Evolutionary conservation across 169 alveolate genomes (phyloP).

Genomic region (Plasmodium chabaudi): DNA sequence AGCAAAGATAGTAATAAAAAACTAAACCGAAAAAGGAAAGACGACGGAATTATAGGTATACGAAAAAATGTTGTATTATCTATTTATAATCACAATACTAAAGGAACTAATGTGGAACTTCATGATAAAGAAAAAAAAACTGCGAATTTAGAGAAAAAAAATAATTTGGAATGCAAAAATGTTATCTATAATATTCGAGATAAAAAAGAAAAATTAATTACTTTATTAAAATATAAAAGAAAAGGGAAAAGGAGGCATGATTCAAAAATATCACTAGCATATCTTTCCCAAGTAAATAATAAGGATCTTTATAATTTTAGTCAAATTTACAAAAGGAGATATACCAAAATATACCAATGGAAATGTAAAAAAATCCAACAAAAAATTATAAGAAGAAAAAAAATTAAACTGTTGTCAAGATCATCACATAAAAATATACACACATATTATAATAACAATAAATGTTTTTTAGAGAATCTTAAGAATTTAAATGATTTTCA

Average conservation of each 20-base stretch:
- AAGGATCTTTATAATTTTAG: conserved; percentile 34
- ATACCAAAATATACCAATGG: conserved; percentile 33
- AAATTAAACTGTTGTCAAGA: conserved; percentile 29
- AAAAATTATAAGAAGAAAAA: conserved; percentile 27
- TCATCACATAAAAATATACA: conserved; percentile 27
- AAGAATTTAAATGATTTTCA: neutral
- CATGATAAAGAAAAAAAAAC: neutral
- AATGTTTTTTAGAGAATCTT: conserved; percentile 1
- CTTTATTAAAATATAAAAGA: conserved; percentile 3
- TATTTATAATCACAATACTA: conserved; percentile 25
- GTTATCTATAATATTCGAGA: neutral
- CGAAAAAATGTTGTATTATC: conserved; percentile 37
- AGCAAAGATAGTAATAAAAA: neutral
- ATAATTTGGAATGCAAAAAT: neutral
- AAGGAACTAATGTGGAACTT: conserved; percentile 10
- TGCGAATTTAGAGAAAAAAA: neutral
- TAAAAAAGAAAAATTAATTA: neutral
- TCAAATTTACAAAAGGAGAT: conserved; percentile 26
- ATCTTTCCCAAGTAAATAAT: conserved; percentile 13
- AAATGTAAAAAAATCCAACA: conserved; percentile 32
- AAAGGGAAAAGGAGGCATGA: conserved; percentile 6
- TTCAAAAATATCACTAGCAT: neutral
- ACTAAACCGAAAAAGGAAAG: neutral
- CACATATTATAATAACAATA: conserved; percentile 34
- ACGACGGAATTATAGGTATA: neutral